Percentiles rank a stretch among this genome's conserved stretches.
These are phyloP conservation scores for Tritrichomonas musculus DNA, from an alignment of 208 protist genomes.

Conservation along the genomic window DNA sequence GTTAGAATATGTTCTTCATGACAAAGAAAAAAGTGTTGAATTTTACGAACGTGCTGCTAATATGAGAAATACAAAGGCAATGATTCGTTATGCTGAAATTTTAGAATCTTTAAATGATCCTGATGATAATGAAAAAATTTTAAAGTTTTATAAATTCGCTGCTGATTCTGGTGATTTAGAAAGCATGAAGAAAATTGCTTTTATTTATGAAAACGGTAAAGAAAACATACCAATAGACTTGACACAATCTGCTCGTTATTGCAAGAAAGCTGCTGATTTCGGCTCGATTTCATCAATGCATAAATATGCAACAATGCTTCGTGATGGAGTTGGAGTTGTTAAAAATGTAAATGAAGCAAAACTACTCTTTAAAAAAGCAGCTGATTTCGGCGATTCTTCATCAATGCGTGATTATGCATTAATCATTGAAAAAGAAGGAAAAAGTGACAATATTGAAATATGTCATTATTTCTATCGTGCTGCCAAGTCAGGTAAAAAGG, in stretches of 20 bases:
- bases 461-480: no score
- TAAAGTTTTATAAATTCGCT: no score
- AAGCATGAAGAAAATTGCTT: no score
- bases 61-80: not conserved
- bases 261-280: not conserved
- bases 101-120: not conserved
- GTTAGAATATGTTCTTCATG: not conserved
- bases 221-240: not conserved
- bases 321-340: not conserved
- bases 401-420: not conserved
- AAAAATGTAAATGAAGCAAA: not conserved
- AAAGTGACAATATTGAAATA: no score
- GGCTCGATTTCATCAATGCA: not conserved
- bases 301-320: not conserved
- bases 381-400: not conserved
- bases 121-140: no score
- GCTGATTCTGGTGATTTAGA: no score
- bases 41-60: not conserved
- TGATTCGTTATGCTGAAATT: not conserved
- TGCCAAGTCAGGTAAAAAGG: no score
- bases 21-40: not conserved
- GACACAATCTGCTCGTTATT: not conserved
- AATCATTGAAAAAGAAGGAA: no score
- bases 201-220: no score
- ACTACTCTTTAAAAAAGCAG: not conserved